These are phyloP conservation scores for Butyriboletus loyo DNA, from an alignment of 768 basidiomycete species.

Conservation along the genomic window DNA sequence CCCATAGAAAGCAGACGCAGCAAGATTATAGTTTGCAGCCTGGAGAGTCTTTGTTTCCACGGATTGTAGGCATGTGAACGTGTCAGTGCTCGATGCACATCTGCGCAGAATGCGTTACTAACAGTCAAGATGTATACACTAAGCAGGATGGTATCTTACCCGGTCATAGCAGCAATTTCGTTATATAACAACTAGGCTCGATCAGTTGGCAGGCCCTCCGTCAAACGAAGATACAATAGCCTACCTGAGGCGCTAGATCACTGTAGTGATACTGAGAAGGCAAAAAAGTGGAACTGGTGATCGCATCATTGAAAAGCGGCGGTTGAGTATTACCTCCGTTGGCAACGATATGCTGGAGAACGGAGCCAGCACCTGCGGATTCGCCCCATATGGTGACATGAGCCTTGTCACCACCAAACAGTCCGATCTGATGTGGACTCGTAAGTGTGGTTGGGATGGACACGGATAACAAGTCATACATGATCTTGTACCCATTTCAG, in stretches of 20 bases:
- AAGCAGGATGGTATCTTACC: slow-evolving; percentile 11
- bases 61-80: slow-evolving; percentile 40
- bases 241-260: slow-evolving; percentile 27
- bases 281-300: slow-evolving; percentile 31
- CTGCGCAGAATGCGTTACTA: slow-evolving; percentile 10
- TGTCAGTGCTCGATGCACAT: slow-evolving; percentile 35
- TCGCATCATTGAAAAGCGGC: slow-evolving; percentile 31
- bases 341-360: slow-evolving; percentile 34
- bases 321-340: slow-evolving; percentile 33
- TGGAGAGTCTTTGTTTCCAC: slow-evolving; percentile 32
- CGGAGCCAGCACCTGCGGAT: slow-evolving; percentile 35
- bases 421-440: slow-evolving; percentile 22
- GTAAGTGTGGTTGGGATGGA: neutral
- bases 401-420: slow-evolving; percentile 32
- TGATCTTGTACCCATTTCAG: slow-evolving; percentile 14
- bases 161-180: slow-evolving; percentile 3
- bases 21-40: slow-evolving; percentile 33
- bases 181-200: slow-evolving; percentile 17
- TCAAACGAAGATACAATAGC: neutral
- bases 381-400: slow-evolving; percentile 38
- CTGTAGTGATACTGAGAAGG: slow-evolving; percentile 36
- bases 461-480: slow-evolving; percentile 11
- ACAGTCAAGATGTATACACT: slow-evolving; percentile 2
- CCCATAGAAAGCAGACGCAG: slow-evolving; percentile 21
- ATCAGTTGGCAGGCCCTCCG: neutral